These are phyloP conservation scores for Artemisia argyi DNA, from an alignment of 129 eudicot genomes.

Conservation along the genomic window DNA sequence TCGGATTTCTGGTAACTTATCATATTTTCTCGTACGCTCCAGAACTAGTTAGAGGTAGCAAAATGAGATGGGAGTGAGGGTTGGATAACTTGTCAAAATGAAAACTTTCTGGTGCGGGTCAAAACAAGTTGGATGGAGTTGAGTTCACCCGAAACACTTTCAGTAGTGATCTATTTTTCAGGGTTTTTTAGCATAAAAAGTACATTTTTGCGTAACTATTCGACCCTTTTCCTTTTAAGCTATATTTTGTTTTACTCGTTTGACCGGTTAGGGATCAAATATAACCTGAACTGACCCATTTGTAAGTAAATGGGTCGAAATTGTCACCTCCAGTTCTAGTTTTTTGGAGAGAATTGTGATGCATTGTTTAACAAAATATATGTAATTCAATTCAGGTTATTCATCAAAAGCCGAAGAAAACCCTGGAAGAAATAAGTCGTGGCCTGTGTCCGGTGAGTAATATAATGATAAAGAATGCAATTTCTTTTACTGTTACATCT, in stretches of 20 bases:
- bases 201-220: too few relatives aligned
- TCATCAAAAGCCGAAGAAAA: slow-evolving; percentile 85
- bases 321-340: background rate
- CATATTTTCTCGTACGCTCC: background rate
- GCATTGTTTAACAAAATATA: background rate
- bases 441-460: slow-evolving; percentile 89
- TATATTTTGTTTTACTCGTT: too few relatives aligned
- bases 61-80: background rate
- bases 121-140: too few relatives aligned
- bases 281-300: too few relatives aligned
- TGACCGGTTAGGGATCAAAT: too few relatives aligned
- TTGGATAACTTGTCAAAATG: too few relatives aligned
- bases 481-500: background rate
- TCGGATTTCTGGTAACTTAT: slow-evolving; percentile 74
- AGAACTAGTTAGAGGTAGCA: background rate
- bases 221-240: too few relatives aligned
- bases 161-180: too few relatives aligned
- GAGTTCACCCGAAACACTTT: too few relatives aligned
- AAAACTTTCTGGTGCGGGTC: too few relatives aligned
- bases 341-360: background rate
- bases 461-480: background rate
- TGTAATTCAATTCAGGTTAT: slow-evolving; percentile 52
- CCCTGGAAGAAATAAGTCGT: slow-evolving; percentile 55
- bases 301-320: too few relatives aligned
- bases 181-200: too few relatives aligned